Evolutionary conservation across 2,329 filamentous ascomycete genomes (phyloP).

Genomic region (Akanthomyces dipterigenus): DNA sequence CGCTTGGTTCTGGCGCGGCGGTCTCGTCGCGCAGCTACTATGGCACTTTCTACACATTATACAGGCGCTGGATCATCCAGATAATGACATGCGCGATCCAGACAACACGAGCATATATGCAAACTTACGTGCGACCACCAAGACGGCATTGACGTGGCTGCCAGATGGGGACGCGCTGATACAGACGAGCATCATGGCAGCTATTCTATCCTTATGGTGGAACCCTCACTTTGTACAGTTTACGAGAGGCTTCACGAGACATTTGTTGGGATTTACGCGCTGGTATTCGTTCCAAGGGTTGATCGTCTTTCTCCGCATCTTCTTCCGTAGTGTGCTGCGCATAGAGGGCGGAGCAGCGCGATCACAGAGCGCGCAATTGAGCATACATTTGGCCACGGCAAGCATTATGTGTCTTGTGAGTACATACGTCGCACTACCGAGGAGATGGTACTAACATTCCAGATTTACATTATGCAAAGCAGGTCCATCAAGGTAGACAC

Average conservation of each 20-base stretch:
- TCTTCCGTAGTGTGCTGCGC: conserved; percentile 38
- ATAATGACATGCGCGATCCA: conserved; percentile 27
- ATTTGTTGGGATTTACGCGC: conserved; percentile 52
- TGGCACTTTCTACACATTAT: conserved; percentile 40
- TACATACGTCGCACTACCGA: background rate
- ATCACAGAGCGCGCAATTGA: conserved; percentile 35
- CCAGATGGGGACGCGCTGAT: conserved; percentile 36
- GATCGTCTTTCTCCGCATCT: conserved; percentile 47
- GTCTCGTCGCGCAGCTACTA: conserved; percentile 37
- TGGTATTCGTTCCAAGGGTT: conserved; percentile 62
- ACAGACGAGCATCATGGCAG: conserved; percentile 41
- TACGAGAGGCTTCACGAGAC: conserved; percentile 51
- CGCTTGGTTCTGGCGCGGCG: conserved; percentile 42
- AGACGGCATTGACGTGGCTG: conserved; percentile 23
- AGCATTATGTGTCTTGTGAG: conserved; percentile 48
- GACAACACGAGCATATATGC: conserved; percentile 21
- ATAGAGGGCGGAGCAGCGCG: conserved; percentile 32
- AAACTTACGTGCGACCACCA: conserved; percentile 14
- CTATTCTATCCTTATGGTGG: conserved; percentile 56
- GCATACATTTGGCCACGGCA: conserved; percentile 50
- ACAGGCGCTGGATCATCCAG: conserved; percentile 20
- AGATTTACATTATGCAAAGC: conserved; percentile 40
- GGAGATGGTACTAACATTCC: background rate
- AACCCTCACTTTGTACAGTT: conserved; percentile 59
- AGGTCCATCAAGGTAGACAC: conserved; percentile 49